Conservation (phyloP, 306 rosid genomes). For the Medicago lupulina region DNA sequence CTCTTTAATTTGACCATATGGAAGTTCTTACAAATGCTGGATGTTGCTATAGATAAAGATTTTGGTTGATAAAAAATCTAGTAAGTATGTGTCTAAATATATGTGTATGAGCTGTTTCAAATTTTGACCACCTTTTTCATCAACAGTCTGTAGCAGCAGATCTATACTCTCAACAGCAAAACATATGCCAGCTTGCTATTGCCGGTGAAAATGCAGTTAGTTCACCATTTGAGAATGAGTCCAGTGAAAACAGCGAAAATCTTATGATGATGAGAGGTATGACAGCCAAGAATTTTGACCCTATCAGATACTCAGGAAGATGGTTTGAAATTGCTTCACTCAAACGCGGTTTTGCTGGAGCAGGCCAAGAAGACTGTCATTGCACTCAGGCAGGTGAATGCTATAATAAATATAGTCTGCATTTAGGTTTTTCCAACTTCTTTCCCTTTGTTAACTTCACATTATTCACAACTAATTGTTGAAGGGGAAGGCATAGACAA, state of each 20-base stretch:
- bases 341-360: constrained; percentile 97
- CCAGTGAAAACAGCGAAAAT: constrained; percentile 53
- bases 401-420: constrained; percentile 24
- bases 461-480: constrained; percentile 16
- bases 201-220: constrained; percentile 49
- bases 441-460: not conserved
- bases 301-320: constrained; percentile 85
- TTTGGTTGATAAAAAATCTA: constrained; percentile 5
- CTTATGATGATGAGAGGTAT: constrained; percentile 97
- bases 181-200: constrained; percentile 66
- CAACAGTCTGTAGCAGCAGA: constrained; percentile 74
- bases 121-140: constrained; percentile 27
- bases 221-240: constrained; percentile 60
- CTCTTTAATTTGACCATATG: constrained; percentile 7
- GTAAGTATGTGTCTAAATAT: not conserved
- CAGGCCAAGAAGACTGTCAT: constrained; percentile 98
- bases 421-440: not conserved
- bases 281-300: constrained; percentile 86
- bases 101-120: constrained; percentile 17
- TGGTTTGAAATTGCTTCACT: constrained; percentile 99
- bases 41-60: constrained; percentile 30
- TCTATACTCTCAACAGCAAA: constrained; percentile 47
- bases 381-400: constrained; percentile 99
- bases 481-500: not conserved
- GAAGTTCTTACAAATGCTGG: constrained; percentile 23